A percentile compares a stretch with the other conserved stretches of the same genome.
Conservation (phyloP, 1,139 yeast species). For the Debaryomycetaceae sp. region DNA sequence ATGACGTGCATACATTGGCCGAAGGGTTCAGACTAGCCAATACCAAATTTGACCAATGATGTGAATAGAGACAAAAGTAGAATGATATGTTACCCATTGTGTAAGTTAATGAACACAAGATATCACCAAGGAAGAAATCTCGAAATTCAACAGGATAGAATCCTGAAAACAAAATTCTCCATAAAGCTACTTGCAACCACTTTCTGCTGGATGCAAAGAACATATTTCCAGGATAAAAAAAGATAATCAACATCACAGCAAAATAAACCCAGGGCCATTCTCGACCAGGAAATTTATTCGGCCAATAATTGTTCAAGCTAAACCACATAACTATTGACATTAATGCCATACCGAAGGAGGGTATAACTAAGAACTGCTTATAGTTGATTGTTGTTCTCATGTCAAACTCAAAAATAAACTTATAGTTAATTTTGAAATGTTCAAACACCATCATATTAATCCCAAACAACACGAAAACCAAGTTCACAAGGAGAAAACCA, state of each 20-base stretch:
- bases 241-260: conserved; percentile 45
- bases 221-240: conserved; percentile 65
- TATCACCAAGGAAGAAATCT: conserved; percentile 91
- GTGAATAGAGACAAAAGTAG: conserved; percentile 78
- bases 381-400: conserved; percentile 66
- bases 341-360: conserved; percentile 55
- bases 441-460: conserved; percentile 74
- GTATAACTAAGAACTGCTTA: conserved; percentile 61
- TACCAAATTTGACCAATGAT: conserved; percentile 58
- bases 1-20: conserved; percentile 63
- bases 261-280: conserved; percentile 82
- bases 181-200: conserved; percentile 72
- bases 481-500: conserved; percentile 68
- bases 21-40: conserved; percentile 34
- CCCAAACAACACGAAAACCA: conserved; percentile 63
- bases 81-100: conserved; percentile 82
- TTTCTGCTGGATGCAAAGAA: conserved; percentile 54
- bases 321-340: conserved; percentile 69
- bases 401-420: conserved; percentile 87
- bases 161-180: conserved; percentile 78
- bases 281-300: conserved; percentile 53
- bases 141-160: conserved; percentile 91
- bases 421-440: conserved; percentile 74
- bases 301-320: conserved; percentile 72
- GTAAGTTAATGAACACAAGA: conserved; percentile 83